These are phyloP conservation scores for Polyporus tsugae DNA, from an alignment of 1,284 basidiomycete species.

Conservation along the genomic window DNA sequence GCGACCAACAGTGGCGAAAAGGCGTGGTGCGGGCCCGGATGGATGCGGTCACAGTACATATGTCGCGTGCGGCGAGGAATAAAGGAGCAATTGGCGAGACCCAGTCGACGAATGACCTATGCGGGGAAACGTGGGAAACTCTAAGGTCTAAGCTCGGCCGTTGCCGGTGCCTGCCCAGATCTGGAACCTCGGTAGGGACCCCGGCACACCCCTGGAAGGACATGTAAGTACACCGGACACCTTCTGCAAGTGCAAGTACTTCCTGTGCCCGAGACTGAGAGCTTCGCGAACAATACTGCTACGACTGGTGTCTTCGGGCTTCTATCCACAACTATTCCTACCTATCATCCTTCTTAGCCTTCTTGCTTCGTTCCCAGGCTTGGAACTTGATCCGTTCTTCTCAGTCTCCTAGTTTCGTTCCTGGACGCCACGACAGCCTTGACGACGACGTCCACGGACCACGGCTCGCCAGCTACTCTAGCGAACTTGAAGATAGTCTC, in stretches of 20 bases:
- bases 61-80: slow-evolving; percentile 18
- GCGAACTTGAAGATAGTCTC: background rate
- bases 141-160: slow-evolving; percentile 9
- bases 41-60: slow-evolving; percentile 1
- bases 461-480: background rate
- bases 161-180: slow-evolving; percentile 22
- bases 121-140: slow-evolving; percentile 35
- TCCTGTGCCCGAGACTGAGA: no score
- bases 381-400: background rate
- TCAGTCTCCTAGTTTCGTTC: background rate
- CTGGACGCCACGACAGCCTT: slow-evolving; percentile 5
- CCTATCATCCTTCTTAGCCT: background rate
- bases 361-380: background rate
- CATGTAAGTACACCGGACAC: background rate
- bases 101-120: slow-evolving; percentile 30
- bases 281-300: background rate
- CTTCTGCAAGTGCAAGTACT: background rate
- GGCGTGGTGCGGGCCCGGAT: slow-evolving; percentile 4
- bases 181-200: slow-evolving; percentile 9
- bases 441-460: background rate
- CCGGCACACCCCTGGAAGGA: slow-evolving; percentile 18
- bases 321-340: background rate
- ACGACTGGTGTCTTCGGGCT: slow-evolving; percentile 1
- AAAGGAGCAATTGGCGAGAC: slow-evolving; percentile 24
- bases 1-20: slow-evolving; percentile 1